A percentile compares a stretch with the other conserved stretches of the same genome.
These are phyloP conservation scores for Microsporum canis DNA, from an alignment of 2,329 filamentous ascomycete species.

Conservation along the genomic window DNA sequence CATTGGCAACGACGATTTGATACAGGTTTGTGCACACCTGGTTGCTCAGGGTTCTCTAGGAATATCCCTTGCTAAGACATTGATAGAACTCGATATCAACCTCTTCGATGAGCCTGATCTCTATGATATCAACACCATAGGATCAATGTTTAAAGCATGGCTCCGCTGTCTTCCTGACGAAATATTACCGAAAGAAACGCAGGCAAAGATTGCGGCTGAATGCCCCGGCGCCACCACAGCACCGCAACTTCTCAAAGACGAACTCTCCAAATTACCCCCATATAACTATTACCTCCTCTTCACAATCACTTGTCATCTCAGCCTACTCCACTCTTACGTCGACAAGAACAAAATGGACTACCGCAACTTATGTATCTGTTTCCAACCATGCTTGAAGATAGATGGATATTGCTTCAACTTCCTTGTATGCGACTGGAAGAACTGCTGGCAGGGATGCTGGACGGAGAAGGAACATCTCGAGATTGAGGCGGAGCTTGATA, in stretches of 20 bases:
- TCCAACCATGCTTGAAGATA: constrained; percentile 93
- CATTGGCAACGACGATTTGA: constrained; percentile 90
- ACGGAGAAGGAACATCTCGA: constrained; percentile 73
- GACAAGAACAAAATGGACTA: constrained; percentile 99
- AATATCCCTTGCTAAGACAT: not conserved
- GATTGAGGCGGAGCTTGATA: constrained; percentile 35
- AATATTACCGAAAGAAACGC: constrained; percentile 73
- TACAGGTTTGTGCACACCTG: constrained; percentile 45
- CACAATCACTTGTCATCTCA: constrained; percentile 92
- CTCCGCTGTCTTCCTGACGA: constrained; percentile 89
- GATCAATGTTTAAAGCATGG: constrained; percentile 94
- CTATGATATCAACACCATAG: constrained; percentile 93
- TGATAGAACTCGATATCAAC: constrained; percentile 70
- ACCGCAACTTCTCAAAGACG: constrained; percentile 76
- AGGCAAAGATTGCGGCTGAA: constrained; percentile 68
- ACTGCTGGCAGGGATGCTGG: constrained; percentile 94
- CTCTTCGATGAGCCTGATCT: constrained; percentile 77
- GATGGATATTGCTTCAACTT: constrained; percentile 94
- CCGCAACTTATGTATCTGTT: constrained; percentile 89
- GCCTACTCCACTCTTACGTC: constrained; percentile 76
- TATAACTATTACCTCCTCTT: constrained; percentile 98
- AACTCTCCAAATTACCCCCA: constrained; percentile 84
- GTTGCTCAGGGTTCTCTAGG: constrained; percentile 4
- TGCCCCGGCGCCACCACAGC: constrained; percentile 68
- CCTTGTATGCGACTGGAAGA: constrained; percentile 85